Conservation (phyloP, 139 green algal species). For the Klebsormidium nitens region DNA sequence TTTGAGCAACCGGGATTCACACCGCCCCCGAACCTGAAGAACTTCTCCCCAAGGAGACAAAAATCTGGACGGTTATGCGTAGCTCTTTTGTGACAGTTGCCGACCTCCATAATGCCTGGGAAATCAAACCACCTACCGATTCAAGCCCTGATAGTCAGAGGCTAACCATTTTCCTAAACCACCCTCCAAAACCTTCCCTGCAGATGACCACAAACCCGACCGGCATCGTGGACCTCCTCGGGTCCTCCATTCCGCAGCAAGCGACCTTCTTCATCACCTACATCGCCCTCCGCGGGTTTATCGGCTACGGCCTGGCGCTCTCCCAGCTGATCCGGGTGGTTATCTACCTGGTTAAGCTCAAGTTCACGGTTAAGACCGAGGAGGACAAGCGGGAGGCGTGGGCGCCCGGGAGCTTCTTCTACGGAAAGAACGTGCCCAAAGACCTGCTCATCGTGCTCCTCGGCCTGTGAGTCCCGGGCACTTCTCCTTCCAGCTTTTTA, state of each 20-base stretch:
- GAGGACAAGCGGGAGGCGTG: conserved; percentile 12
- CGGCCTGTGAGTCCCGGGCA: no score
- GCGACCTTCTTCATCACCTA: conserved; percentile 40
- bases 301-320: conserved; percentile 21
- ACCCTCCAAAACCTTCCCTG: no score
- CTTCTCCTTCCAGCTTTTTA: no score
- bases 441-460: conserved; percentile 29
- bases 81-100: no score
- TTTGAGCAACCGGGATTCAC: no score
- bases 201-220: conserved; percentile 25
- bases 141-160: no score
- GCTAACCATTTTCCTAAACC: no score
- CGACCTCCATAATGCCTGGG: no score
- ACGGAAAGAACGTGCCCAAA: conserved; percentile 11
- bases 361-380: conserved; percentile 12
- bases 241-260: conserved; percentile 23
- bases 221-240: conserved; percentile 20
- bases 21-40: no score
- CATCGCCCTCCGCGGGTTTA: conserved; percentile 32
- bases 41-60: no score
- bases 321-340: conserved; percentile 11
- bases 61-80: no score
- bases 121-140: no score
- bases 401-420: conserved; percentile 2
- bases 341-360: conserved; percentile 9